Evolutionary conservation across 129 eudicot species (phyloP), one percentile per base, ranked within the genome.

Genomic region (Artemisia annua): DNA sequence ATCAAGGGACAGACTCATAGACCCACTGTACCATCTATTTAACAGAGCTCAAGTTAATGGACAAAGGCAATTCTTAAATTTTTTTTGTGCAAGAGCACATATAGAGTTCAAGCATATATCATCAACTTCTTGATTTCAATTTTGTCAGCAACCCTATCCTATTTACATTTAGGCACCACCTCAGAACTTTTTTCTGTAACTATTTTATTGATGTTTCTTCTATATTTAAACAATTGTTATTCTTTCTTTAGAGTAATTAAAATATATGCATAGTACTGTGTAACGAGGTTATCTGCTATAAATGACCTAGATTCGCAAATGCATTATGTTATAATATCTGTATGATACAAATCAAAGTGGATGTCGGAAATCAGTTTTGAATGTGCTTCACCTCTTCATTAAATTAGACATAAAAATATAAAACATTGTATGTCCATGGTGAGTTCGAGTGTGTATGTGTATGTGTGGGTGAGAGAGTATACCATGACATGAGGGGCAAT

Each of bases 401-500:
- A 8, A n/a, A 17, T 17, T 17, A 7, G 2, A 16, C 4, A 6
- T 15, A n/a, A 54, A n/a, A 3, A 54, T n/a, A 50, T 13, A 46
- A 18, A 11, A 19, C 28, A 5, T 24, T 62, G 15, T 16, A 15
- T 62, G 67, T 28, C n/a, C 18, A 28, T 2, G 7, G 39, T 59
- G 57, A 13, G 57, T 5, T n/a, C 35, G n/a, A 26, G 43, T 32
- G 22, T 53, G 72, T 20, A 30, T 13, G 43, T 26, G 35, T 15
- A 66, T 26, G 74, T n/a, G 77, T 2, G 60, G 70, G 85, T 55
- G 68, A 32, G 66, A 49, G 44, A 66, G 50, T 73, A 35, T 82
- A 93, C 98, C 98, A 93, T 93, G 80, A 88, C 98, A 84, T 93
- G 95, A 55, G 98, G 98, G 48, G 98, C 98, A 52, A 93, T 93